These are phyloP conservation scores for Thielaviopsis populi DNA, from an alignment of 2,329 filamentous ascomycete species.

Conservation along the genomic window DNA sequence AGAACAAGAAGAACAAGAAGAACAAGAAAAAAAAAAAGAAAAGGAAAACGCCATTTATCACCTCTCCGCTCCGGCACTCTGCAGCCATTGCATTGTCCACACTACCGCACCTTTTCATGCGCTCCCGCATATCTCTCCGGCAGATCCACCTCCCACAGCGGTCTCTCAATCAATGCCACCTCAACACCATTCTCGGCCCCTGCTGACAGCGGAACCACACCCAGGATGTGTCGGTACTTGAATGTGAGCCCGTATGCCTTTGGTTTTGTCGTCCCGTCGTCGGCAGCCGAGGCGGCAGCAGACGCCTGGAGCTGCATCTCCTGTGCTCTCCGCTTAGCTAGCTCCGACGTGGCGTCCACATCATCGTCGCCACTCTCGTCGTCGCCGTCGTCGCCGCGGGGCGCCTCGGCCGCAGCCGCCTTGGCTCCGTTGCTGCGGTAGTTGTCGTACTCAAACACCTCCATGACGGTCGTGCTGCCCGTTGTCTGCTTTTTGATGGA, in stretches of 20 bases:
- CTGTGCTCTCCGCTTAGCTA: conserved; percentile 11
- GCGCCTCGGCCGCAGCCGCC: conserved; percentile 20
- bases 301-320: conserved; percentile 19
- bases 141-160: conserved; percentile 67
- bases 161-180: conserved; percentile 77
- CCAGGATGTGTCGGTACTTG: conserved; percentile 89
- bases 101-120: conserved; percentile 13
- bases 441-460: conserved; percentile 16
- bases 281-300: conserved; percentile 22
- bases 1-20: background rate
- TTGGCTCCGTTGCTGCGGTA: conserved; percentile 13
- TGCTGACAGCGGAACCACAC: conserved; percentile 37
- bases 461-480: conserved; percentile 9
- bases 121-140: conserved; percentile 45
- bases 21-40: background rate
- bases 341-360: background rate
- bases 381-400: conserved; percentile 23
- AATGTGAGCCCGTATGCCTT: conserved; percentile 61
- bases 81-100: background rate
- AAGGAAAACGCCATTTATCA: background rate
- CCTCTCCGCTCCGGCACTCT: background rate
- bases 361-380: conserved; percentile 27
- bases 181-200: conserved; percentile 39
- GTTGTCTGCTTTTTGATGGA: conserved; percentile 27
- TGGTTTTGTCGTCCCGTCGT: conserved; percentile 17